These are phyloP conservation scores for Lophiostoma macrostomum DNA, from an alignment of 495 filamentous ascomycete genomes.

Conservation along the genomic window DNA sequence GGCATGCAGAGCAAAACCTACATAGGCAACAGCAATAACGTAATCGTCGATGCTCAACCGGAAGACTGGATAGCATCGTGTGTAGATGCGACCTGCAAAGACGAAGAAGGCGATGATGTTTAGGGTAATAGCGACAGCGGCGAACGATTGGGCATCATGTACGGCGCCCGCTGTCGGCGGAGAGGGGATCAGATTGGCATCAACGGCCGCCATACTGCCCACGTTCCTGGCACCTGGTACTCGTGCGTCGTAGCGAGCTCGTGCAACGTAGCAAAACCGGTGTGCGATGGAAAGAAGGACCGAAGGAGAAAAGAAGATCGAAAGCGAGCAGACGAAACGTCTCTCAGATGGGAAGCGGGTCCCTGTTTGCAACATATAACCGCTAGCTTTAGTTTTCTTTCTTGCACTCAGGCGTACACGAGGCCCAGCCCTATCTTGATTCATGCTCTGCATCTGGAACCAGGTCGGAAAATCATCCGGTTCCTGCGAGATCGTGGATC, in stretches of 20 bases:
- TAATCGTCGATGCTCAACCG: constrained; percentile 12
- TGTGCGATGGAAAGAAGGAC: no score
- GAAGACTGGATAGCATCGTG: constrained; percentile 7
- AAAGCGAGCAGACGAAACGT: no score
- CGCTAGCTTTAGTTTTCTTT: no score
- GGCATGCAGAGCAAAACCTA: background rate
- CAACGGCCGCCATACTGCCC: background rate
- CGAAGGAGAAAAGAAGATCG: no score
- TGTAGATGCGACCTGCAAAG: constrained; percentile 10
- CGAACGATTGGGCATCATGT: background rate
- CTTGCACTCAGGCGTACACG: no score
- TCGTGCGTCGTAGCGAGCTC: no score
- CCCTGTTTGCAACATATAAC: background rate
- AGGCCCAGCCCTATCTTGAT: no score
- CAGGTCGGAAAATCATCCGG: no score
- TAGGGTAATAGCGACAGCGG: constrained; percentile 2
- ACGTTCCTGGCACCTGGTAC: no score
- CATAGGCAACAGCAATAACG: constrained; percentile 7
- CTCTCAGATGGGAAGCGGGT: background rate
- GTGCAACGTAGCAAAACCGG: no score
- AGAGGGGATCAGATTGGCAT: background rate
- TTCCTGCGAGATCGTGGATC: background rate
- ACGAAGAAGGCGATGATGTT: constrained; percentile 1
- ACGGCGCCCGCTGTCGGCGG: background rate
- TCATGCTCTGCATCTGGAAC: no score